phyloP scores from a whole-genome alignment of 2,329 filamentous ascomycete genomes.

The Raffaelea albimanens region DNA sequence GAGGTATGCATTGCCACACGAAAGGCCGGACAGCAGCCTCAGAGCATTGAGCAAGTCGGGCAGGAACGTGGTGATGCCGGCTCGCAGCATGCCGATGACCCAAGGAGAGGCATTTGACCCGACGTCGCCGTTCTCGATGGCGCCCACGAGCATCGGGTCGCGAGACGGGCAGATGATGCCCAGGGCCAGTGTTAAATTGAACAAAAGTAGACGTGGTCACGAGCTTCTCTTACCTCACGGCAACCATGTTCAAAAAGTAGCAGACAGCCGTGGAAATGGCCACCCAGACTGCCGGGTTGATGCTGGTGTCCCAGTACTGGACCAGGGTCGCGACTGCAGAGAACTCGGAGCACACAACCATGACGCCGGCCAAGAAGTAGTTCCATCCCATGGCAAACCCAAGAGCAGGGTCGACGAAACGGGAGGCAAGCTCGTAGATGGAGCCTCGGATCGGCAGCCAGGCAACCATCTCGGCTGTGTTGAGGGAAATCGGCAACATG shows the following conservation, averaged over 20 bases:
- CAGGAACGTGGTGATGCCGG: conserved; percentile 34
- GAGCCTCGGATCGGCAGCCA: conserved; percentile 53
- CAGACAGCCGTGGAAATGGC: conserved; percentile 33
- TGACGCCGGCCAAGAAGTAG: conserved; percentile 29
- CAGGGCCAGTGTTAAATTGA: too few species aligned
- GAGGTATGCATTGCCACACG: conserved; percentile 50
- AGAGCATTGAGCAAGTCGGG: conserved; percentile 51
- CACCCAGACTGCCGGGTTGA: conserved; percentile 42
- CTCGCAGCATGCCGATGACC: conserved; percentile 40
- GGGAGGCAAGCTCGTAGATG: conserved; percentile 53
- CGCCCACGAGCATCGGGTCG: conserved; percentile 28
- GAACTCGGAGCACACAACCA: conserved; percentile 29
- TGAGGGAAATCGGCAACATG: conserved; percentile 53
- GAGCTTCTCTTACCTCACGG: too few species aligned
- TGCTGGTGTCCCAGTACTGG: conserved; percentile 32
- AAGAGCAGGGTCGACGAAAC: conserved; percentile 55
- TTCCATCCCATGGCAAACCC: conserved; percentile 43
- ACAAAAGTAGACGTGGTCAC: too few species aligned
- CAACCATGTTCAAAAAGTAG: conserved; percentile 14
- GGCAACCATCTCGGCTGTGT: conserved; percentile 54
- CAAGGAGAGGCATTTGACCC: conserved; percentile 41
- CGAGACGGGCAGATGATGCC: conserved; percentile 60
- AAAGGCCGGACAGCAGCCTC: conserved; percentile 40
- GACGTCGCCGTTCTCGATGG: conserved; percentile 25
- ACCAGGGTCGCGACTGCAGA: conserved; percentile 29